Base-by-base conservation (phyloP, 2,329 filamentous ascomycete genomes). In the Colletotrichum nymphaeae region DNA sequence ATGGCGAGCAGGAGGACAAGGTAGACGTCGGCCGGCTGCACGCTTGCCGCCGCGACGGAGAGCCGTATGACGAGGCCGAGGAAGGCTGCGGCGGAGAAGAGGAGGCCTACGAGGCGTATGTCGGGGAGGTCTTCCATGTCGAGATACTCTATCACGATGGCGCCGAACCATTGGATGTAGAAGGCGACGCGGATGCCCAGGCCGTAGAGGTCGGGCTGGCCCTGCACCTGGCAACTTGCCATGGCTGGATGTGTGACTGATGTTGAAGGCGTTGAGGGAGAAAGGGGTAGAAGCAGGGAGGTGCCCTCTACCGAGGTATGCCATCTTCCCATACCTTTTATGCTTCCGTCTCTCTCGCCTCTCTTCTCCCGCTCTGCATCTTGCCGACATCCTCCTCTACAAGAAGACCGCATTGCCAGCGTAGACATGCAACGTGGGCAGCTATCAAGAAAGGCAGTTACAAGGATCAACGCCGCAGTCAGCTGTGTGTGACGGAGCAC, bases 111-210 rank as follows among this genome's bases (percentile, higher is more conserved):
- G 19, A 81, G 76, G 3, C 81, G 81, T 24, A 83, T 73, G 58
- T 79, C 78, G 7, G 76, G 52, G 1, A 81, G 75, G 26, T 78
- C 73, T 4, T 77, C 62, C 49, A 79, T 78, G 49, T 80, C 79
- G 32, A 81, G 67, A 63, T 78, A 80, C 64, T 82, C 78, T 14
- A 81, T 76, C 1, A 80, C n/a, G 16, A 81, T 73, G 28, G 78
- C 77, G 9, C 78, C 79, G 52, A 83, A 77, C 83, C 83, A 84
- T 72, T 83, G 81, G 26, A 80, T 64, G 69, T 83, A 83, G 67
- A 83, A 81, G 11, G 78, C 78, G 26, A 78, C 76, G 5, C 82
- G 79, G 64, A 84, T 80, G 55, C 81, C 82, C 22, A 83, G 67
- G 7, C 82, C 82, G 57, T 83, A 83, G 60, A 83, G 75, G 28